Evolutionary conservation across 306 rosid species (phyloP), one percentile per base, ranked within the genome.

Genomic region (Crotalaria pallida): DNA sequence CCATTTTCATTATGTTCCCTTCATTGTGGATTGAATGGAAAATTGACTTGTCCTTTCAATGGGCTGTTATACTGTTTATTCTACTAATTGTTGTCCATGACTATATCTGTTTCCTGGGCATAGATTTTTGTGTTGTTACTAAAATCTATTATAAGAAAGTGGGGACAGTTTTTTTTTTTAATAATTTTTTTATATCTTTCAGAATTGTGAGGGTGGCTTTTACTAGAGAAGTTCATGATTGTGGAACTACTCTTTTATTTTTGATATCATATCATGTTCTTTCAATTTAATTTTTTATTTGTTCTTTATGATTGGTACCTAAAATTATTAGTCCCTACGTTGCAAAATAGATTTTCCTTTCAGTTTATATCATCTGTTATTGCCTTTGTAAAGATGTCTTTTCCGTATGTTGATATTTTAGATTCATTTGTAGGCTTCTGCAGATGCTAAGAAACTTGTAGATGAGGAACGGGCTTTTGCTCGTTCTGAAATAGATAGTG

Each of bases 401-500:
- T 63, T 44, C 57, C 45, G 18, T 4, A 13, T 53, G 15, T 18
- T 79, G 58, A 81, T 36, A 72, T 61, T 72, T 75, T 67, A 29
- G 50, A 55, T 59, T 69, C 57, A 59, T 75, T 75, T 83, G 77
- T 52, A 92, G 98, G 96, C 98, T 77, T 92, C 98, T 40, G 92
- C 86, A 78, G 98, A 92, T 77, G 98, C 98, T 67, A 89, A 86
- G 69, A 86, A 82, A 72, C 90, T 92, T 63, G 98, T 89, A 10
- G 92, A 92, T 57, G 89, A 84, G 81, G 98, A 92, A 82, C 81
- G 98, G 76, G 98, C 98, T 76, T 89, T 88, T 89, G 95, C 98
- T 73, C 96, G 96, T 47, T 83, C 85, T 66, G 98, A 92, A 88
- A 92, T 92, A 68, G 98, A 92, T 48, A 82, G 71, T 87, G 98